Evolutionary conservation across 305 asterid genomes (phyloP), one percentile per base, ranked within the genome.

Genomic region (Fraxinus floribunda): DNA sequence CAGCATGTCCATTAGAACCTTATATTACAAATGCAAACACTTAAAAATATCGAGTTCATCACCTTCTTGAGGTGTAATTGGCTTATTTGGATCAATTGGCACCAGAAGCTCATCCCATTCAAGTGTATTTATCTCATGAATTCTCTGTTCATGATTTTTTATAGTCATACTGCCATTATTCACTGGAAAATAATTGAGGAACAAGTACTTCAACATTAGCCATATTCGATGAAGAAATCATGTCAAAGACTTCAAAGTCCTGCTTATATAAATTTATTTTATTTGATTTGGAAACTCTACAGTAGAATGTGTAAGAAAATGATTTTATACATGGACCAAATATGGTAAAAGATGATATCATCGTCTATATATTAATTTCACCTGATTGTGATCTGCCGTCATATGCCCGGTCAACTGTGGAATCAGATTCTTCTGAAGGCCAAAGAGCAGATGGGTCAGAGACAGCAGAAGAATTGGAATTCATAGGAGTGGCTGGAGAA

Each of bases 91-190:
- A 88, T 92, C 94, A 83, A 85, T 89, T 36, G 90, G 89, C 81
- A 80, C 91, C 90, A 94, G 75, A 90, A 96, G 99, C 88, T 96
- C 99, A 80, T 96, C 98, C 99, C 99, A 96, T 46, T 94, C 99
- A 75, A 96, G 95, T 5, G 98, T 96, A 88, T 96, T 96, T 82
- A 96, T 91, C 86, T 94, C 98, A 76, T 87, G 93, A 83, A 97
- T 96, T 83, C 88, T 92, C 91, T 88, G 90, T 84, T 91, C 93
- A 75, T 97, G 95, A 86, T 87, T 87, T 87, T 89, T 86, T 44
- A 86, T 41, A 26, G 89, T 87, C 86, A 83, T 36, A 68, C 82
- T 88, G 77, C 85, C 90, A 79, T 87, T 86, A 76, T 62, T 88
- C 70, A 85, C 99, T 96, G 95, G 81, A 82, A 84, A 26, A 87